A percentile compares a stretch with the other conserved stretches of the same genome.
Conservation (phyloP, 2,329 filamentous ascomycete genomes). For the Madurella fahalii region DNA sequence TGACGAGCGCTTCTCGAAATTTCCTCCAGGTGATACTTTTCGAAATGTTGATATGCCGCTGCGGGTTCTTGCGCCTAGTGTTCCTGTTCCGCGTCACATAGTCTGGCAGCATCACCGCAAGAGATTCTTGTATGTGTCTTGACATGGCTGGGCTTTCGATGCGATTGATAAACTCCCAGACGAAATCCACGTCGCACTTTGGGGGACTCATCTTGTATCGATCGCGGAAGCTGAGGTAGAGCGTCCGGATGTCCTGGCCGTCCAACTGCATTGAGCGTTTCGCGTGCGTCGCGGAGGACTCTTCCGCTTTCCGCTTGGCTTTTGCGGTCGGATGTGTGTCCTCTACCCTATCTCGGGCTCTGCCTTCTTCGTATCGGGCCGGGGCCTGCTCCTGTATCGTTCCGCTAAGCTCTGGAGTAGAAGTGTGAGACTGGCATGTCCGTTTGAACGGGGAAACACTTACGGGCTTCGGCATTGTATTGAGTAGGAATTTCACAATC, state of each 20-base stretch:
- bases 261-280: not conserved
- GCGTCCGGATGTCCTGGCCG: constrained; percentile 15
- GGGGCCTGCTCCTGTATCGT: too few species aligned
- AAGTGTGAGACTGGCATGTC: not conserved
- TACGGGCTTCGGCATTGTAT: not conserved
- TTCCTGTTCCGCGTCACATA: constrained; percentile 8
- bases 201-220: constrained; percentile 15
- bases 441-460: not conserved
- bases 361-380: not conserved
- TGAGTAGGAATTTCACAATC: not conserved
- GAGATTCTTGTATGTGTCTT: constrained; percentile 22
- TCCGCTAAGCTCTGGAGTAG: too few species aligned
- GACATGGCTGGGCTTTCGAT: constrained; percentile 20
- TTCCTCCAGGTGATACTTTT: constrained; percentile 18
- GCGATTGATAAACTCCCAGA: constrained; percentile 25
- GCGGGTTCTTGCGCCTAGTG: constrained; percentile 4
- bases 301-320: constrained; percentile 1
- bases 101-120: constrained; percentile 18
- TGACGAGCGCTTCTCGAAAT: constrained; percentile 17
- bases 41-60: constrained; percentile 12
- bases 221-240: constrained; percentile 18
- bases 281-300: not conserved
- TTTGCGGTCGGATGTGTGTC: not conserved
- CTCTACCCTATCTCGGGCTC: not conserved
- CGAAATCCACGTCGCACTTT: constrained; percentile 17